Evolutionary conservation across 352 stramenopile genomes (phyloP), one percentile per base, ranked within the genome.

Genomic region (Globisporangium nodosum): DNA sequence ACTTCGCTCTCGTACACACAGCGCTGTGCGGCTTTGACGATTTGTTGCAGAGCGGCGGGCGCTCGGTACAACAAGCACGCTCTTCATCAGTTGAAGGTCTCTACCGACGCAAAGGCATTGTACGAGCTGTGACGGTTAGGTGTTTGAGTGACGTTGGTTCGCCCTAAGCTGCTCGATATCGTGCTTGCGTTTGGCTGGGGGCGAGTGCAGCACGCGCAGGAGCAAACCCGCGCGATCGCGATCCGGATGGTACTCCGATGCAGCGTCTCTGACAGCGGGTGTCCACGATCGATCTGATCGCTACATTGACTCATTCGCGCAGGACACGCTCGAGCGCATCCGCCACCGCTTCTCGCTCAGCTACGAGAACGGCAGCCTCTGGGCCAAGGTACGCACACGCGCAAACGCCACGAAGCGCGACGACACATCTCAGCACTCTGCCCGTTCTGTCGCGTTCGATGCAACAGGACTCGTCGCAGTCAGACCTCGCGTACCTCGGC

Each of bases 21-120:
- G 78, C 66, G 13, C 68, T 89, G 2, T 89, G 76, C 31, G 68
- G 78, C 30, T 74, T 87, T 56, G 76, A 89, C 30, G 73, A 87
- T 45, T 71, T 87, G 21, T 56, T 75, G 16, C 63, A 35, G 24
- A 6, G 37, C 4, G 49, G 40, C 2, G 18, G 40, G 3, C 20
- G 31, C 31, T 12, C 9, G 18, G 30, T 51, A 1, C 58, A 39
- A 20, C 57, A 55, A 35, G 5, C 39, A 15, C 18, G 21, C 5
- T 15, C 20, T 6, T 24, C 30, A 39, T 9, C 31, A 15, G 24
- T 1, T 3, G 47, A 42, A 2, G 11, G 15, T 40, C 52, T 42
- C 11, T 64, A 37, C 31, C 58, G 66, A 57, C 69, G 64, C 40
- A 78, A 61, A 54, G 71, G 73, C 51, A 73, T 82, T 27, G 73